phyloP scores from a whole-genome alignment of 2,329 filamentous ascomycete genomes.

The Eurotiales sp. region DNA sequence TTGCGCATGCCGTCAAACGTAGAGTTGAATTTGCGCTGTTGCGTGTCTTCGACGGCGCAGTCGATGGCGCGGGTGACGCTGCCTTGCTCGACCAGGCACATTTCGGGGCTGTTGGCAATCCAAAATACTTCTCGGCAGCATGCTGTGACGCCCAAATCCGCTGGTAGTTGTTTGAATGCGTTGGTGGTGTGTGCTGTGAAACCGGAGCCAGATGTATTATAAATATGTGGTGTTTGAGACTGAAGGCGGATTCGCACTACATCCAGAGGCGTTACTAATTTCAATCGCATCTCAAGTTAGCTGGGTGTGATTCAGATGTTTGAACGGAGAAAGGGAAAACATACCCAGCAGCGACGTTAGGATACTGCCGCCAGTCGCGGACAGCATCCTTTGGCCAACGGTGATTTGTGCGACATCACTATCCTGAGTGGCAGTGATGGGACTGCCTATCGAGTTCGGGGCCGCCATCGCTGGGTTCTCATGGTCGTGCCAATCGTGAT shows the following conservation, averaged over 20 bases:
- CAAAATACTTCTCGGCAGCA: slow-evolving; percentile 98
- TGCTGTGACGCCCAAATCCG: slow-evolving; percentile 84
- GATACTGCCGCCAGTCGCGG: slow-evolving; percentile 84
- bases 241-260: slow-evolving; percentile 94
- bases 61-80: slow-evolving; percentile 50
- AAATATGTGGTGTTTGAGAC: slow-evolving; percentile 62
- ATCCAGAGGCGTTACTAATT: slow-evolving; percentile 83
- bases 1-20: slow-evolving; percentile 90
- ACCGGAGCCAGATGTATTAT: slow-evolving; percentile 50
- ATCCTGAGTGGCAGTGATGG: slow-evolving; percentile 18
- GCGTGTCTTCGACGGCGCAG: slow-evolving; percentile 84
- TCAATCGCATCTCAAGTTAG: no score
- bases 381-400: slow-evolving; percentile 86
- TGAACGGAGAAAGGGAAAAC: slow-evolving; percentile 28
- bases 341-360: slow-evolving; percentile 83
- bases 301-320: no score
- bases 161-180: slow-evolving; percentile 66
- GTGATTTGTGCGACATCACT: slow-evolving; percentile 57
- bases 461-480: slow-evolving; percentile 31
- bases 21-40: slow-evolving; percentile 78
- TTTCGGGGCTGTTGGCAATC: slow-evolving; percentile 76
- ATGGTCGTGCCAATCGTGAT: slow-evolving; percentile 28
- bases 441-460: slow-evolving; percentile 23
- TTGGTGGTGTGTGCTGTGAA: slow-evolving; percentile 50
- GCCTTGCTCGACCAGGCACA: slow-evolving; percentile 64